Percentiles rank a stretch among this genome's conserved stretches.
Conservation (phyloP, 805 yeast genomes). For the Candida insectorum region DNA sequence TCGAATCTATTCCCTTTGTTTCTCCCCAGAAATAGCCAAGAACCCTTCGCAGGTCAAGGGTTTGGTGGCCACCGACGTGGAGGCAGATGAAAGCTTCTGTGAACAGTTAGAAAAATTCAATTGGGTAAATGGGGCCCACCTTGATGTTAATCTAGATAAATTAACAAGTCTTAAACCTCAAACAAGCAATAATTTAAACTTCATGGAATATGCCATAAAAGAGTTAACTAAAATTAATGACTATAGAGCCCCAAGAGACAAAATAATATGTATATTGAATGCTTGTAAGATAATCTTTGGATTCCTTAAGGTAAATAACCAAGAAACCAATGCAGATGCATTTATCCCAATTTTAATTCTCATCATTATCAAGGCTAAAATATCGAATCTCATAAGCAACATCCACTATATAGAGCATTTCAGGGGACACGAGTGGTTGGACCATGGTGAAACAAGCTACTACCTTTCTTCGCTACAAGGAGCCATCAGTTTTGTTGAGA, state of each 20-base stretch:
- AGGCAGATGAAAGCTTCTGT: conserved; percentile 52
- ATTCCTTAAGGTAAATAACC: conserved; percentile 65
- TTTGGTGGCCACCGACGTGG: conserved; percentile 55
- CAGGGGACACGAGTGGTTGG: conserved; percentile 67
- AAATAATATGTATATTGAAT: conserved; percentile 84
- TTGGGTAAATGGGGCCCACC: conserved; percentile 71
- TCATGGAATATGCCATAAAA: conserved; percentile 61
- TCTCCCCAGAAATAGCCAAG: conserved; percentile 67
- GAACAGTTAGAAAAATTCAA: conserved; percentile 57
- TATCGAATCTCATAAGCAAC: conserved; percentile 68
- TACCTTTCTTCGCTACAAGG: conserved; percentile 88
- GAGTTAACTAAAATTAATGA: conserved; percentile 77
- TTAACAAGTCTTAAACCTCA: conserved; percentile 30
- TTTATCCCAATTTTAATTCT: conserved; percentile 87
- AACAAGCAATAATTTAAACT: conserved; percentile 16
- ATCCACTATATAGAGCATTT: conserved; percentile 82
- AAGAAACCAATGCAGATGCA: conserved; percentile 83
- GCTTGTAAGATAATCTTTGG: conserved; percentile 93
- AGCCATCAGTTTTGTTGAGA: conserved; percentile 76
- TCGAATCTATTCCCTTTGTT: conserved; percentile 70
- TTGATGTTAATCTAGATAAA: conserved; percentile 59
- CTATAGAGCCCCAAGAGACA: conserved; percentile 92
- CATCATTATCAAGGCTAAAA: conserved; percentile 68
- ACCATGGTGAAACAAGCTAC: conserved; percentile 84
- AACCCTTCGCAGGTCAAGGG: conserved; percentile 23